Evolutionary conservation across 2,329 filamentous ascomycete species (phyloP), one percentile per base, ranked within the genome.

Genomic region (Cladosporium sp.): DNA sequence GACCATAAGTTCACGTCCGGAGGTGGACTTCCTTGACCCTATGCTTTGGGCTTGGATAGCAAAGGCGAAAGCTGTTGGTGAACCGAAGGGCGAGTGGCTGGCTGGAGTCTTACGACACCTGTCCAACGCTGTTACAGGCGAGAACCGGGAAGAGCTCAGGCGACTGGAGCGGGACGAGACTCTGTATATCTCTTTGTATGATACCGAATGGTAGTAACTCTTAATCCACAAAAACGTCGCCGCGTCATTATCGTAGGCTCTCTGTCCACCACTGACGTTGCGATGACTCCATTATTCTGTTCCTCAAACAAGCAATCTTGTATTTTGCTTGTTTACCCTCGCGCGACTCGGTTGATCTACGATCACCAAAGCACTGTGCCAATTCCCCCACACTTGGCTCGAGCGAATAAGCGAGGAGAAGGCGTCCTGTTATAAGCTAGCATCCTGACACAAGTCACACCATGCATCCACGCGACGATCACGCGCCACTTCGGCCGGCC

Each of bases 1-100:
- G 19, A 32, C 7, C 24, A 34, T 22, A 28, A 39, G 12, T 22
- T 34, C 37, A 13, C 45, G 42, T 19, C 44, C 47, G 7, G 45
- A 50, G 5, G 34, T 72, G n/a, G 68, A 71, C 42, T 60, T 67
- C 28, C 64, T 71, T 13, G 69, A 72, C 58, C 63, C 68, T 24
- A 53, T 60, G 19, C 39, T 73, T n/a, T 73, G 70, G 71, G 50
- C 62, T 15, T 72, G 70, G 71, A 67, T 68, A 3, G 69, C 69
- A 9, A 61, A 65, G 19, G 64, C 65, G 49, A 61, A 62, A 15
- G 54, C 56, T 17, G 44, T 48, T 1, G 66, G 64, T 5, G 60
- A 68, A 52, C 40, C 47, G 4, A 66, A 66, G 32, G 69, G 69
- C 2, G 48, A 59, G 37, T 73, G 70, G 70, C 61, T 72, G 12